These are phyloP conservation scores for Bolboschoenus planiculmis DNA, from an alignment of 176 grass and related monocot genomes.

Conservation along the genomic window DNA sequence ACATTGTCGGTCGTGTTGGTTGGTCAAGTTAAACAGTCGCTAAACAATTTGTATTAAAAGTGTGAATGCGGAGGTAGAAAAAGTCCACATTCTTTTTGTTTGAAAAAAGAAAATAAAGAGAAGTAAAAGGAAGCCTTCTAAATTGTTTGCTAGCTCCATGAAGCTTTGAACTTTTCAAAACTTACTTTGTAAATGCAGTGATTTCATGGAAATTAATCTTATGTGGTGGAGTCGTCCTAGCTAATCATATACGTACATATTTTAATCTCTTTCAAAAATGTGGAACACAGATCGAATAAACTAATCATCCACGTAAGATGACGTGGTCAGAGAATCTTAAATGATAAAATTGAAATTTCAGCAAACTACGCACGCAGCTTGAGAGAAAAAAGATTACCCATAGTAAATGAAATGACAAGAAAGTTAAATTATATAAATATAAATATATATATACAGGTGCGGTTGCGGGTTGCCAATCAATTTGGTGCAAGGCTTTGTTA, in stretches of 20 bases:
- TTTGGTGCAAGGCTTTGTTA: not conserved
- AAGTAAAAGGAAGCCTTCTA: slow-evolving; percentile 1
- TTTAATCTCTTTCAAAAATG: not conserved
- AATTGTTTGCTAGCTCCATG: not conserved
- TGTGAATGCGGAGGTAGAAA: not conserved
- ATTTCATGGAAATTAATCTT: too few relatives aligned
- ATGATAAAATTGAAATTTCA: slow-evolving; percentile 14
- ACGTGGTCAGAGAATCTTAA: not conserved
- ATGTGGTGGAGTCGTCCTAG: too few relatives aligned
- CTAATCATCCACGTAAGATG: not conserved
- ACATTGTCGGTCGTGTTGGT: not conserved
- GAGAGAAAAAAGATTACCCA: too few relatives aligned
- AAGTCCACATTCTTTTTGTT: not conserved
- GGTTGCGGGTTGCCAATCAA: slow-evolving; percentile 3
- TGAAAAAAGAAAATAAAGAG: not conserved
- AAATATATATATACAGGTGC: not conserved
- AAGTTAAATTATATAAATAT: not conserved
- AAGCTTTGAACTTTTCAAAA: slow-evolving; percentile 18
- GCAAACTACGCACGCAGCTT: not conserved
- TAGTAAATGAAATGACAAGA: too few relatives aligned
- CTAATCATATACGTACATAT: too few relatives aligned
- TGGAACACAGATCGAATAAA: not conserved
- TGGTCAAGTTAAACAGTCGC: not conserved
- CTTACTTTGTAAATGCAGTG: not conserved
- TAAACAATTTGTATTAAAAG: not conserved